These are phyloP conservation scores for Colletotrichum trifolii DNA, from an alignment of 2,329 filamentous ascomycete genomes.

Conservation along the genomic window DNA sequence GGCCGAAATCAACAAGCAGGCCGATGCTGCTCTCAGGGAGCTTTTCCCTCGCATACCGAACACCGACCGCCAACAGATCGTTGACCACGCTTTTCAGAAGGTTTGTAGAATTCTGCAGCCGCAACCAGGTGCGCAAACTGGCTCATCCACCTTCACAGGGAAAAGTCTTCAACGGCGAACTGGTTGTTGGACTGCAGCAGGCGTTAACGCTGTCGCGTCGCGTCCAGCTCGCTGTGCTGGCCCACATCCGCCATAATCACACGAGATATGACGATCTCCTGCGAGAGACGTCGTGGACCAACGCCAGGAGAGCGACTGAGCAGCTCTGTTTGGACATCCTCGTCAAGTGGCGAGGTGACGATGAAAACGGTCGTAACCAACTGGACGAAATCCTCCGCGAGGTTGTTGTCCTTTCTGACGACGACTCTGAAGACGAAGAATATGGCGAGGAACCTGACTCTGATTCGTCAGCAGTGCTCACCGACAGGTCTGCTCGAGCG, in stretches of 20 bases:
- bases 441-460: conserved; percentile 48
- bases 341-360: conserved; percentile 78
- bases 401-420: conserved; percentile 74
- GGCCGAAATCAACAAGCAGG: conserved; percentile 70
- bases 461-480: conserved; percentile 42
- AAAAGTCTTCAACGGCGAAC: conserved; percentile 61
- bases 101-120: conserved; percentile 50
- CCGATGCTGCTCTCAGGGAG: conserved; percentile 70
- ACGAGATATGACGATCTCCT: conserved; percentile 73
- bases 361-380: conserved; percentile 75
- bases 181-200: conserved; percentile 67
- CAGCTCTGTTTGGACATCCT: conserved; percentile 71
- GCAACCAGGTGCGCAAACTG: not conserved
- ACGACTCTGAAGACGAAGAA: conserved; percentile 57
- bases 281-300: conserved; percentile 66
- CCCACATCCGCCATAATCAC: conserved; percentile 74
- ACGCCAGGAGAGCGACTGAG: conserved; percentile 71
- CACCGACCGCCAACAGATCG: conserved; percentile 71
- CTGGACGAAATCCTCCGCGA: conserved; percentile 75
- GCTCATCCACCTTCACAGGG: conserved; percentile 52
- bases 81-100: conserved; percentile 72
- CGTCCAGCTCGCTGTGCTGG: conserved; percentile 73
- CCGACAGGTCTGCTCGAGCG: conserved; percentile 11
- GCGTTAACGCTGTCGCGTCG: conserved; percentile 69
- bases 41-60: conserved; percentile 74